These are phyloP conservation scores for Dioszegia aurantiaca DNA, from an alignment of 768 basidiomycete species.

Conservation along the genomic window DNA sequence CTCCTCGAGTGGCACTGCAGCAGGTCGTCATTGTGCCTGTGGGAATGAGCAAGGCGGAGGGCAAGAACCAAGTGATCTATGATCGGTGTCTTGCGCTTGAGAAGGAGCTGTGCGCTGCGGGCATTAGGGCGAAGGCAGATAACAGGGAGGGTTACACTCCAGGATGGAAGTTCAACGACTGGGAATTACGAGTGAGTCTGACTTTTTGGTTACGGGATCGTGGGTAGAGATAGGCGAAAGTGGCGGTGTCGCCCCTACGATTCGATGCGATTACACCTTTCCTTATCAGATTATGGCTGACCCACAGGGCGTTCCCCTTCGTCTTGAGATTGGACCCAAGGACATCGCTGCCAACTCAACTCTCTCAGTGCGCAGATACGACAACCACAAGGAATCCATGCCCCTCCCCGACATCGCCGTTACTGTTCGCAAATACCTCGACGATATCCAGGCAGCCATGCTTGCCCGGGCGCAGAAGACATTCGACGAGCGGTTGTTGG, in stretches of 20 bases:
- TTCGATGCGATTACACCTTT: no score
- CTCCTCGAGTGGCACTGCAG: conserved; percentile 90
- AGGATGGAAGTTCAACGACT: conserved; percentile 98
- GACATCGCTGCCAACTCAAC: conserved; percentile 71
- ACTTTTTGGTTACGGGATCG: conserved; percentile 1
- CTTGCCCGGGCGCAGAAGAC: conserved; percentile 69
- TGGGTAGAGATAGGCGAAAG: no score
- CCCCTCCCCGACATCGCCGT: conserved; percentile 57
- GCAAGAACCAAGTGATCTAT: conserved; percentile 63
- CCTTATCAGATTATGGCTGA: no score
- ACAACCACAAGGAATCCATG: conserved; percentile 62
- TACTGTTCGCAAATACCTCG: conserved; percentile 65
- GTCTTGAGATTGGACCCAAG: conserved; percentile 93
- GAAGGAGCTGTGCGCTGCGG: conserved; percentile 66
- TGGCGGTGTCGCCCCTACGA: no score
- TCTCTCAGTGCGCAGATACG: conserved; percentile 83
- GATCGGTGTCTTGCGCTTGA: conserved; percentile 75
- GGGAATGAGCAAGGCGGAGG: conserved; percentile 68
- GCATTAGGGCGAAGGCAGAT: conserved; percentile 82
- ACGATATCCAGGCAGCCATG: conserved; percentile 86
- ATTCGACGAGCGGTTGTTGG: conserved; percentile 69
- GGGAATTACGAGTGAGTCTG: conserved; percentile 84
- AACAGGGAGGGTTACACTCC: conserved; percentile 94
- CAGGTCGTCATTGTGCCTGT: conserved; percentile 91
- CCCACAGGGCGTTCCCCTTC: conserved; percentile 83